Evolutionary conservation across 352 stramenopile species (phyloP), one percentile per base, ranked within the genome.

Genomic region (Phytophthora idaei): DNA sequence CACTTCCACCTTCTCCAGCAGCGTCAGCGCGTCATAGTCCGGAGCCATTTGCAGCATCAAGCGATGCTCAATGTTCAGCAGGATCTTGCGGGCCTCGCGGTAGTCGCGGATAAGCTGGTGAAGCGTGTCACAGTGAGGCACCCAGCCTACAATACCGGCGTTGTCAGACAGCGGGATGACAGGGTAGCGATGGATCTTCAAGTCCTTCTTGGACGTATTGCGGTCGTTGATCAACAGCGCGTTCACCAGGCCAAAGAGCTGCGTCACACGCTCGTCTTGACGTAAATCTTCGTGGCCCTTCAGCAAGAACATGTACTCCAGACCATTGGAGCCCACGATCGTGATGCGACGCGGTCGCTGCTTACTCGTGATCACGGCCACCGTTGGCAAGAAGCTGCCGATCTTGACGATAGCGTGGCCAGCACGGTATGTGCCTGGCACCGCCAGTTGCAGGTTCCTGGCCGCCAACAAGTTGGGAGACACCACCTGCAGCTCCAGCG

Each of bases 241-340:
- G 81, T 99, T 99, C 45, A 99, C 97, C n/a, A 99, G 85, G 3
- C 97, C 98, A 77, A 99, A 99, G 0, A 99, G 77, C 76, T 99
- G 98, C 87, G 99, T 99, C 39, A 99, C 97, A 25, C 97, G 87
- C 77, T 99, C 98, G 71, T 99, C 98, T 79, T 99, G 98, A 17
- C 98, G 81, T 49, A 99, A 74, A 85, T 99, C 98, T 78, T 99
- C 98, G 71, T 99, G 96, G 14, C 98, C 98, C 79, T 99, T 99
- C 1, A 99, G 85, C 48, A 99, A 78, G 69, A 99, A 99, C 62
- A 98, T 92, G 86, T 99, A 99, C 71, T 99, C 92, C 42, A 98
- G 83, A 0, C 98, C 98, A 77, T 99, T 98, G 56, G 93, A 98
- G 17, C 97, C 98, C 9, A 92, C 70, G 32, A 99, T 97, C 11